Evolutionary conservation across 441 rosid species (phyloP).

Genomic region (Gossypium aridum): DNA sequence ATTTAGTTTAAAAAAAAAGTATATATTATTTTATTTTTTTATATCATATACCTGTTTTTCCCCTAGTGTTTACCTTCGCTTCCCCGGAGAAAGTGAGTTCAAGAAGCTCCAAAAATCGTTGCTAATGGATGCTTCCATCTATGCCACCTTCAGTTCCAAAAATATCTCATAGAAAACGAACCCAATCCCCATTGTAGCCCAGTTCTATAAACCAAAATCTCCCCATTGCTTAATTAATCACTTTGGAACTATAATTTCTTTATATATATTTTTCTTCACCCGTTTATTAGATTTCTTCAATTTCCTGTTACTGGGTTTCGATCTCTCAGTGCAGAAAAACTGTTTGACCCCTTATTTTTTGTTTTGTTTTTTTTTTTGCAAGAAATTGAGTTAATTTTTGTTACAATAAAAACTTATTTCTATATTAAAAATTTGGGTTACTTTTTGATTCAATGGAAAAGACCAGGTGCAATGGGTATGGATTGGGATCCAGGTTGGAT

Average conservation of each 20-base stretch:
- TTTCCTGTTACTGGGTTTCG: constrained; percentile 29
- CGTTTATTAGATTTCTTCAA: constrained; percentile 34
- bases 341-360: constrained; percentile 29
- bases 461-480: constrained; percentile 58
- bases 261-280: background rate
- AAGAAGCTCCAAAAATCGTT: constrained; percentile 18
- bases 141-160: constrained; percentile 23
- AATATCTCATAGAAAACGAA: constrained; percentile 25
- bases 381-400: no score
- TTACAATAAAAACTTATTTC: no score
- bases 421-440: constrained; percentile 14
- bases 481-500: constrained; percentile 87
- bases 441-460: constrained; percentile 8
- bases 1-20: no score
- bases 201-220: background rate
- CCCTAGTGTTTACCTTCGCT: constrained; percentile 23
- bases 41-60: constrained; percentile 12
- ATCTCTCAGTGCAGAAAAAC: constrained; percentile 21
- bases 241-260: background rate
- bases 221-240: constrained; percentile 5
- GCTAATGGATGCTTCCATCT: constrained; percentile 38
- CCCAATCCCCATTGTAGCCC: constrained; percentile 35
- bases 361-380: constrained; percentile 2
- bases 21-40: background rate
- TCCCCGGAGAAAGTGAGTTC: constrained; percentile 22